Evolutionary conservation across 1,284 basidiomycete species (phyloP).

Genomic region (Ceratobasidium sp.): DNA sequence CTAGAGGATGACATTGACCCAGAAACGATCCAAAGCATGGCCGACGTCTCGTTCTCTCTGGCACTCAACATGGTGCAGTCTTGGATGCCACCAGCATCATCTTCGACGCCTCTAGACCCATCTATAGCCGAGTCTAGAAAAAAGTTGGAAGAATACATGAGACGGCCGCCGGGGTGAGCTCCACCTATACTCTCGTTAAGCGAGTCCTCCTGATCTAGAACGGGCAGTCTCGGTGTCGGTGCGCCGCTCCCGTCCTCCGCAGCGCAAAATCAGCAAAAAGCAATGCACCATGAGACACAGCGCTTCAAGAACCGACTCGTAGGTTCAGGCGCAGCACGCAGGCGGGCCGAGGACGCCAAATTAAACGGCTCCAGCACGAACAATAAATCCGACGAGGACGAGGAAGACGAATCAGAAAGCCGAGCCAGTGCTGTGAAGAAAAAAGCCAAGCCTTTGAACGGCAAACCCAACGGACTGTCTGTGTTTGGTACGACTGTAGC

Average conservation of each 20-base stretch:
- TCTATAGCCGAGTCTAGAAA: conserved; percentile 51
- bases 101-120: conserved; percentile 43
- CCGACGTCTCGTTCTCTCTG: conserved; percentile 78
- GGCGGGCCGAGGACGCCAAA: conserved; percentile 20
- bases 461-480: not conserved
- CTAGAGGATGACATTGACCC: conserved; percentile 38
- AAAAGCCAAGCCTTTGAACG: not conserved
- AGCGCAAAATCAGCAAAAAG: not conserved
- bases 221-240: conserved; percentile 25
- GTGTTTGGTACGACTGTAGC: conserved; percentile 16
- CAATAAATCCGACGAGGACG: not conserved
- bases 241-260: conserved; percentile 17
- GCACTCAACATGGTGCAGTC: conserved; percentile 72
- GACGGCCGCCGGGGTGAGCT: conserved; percentile 68
- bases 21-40: conserved; percentile 53
- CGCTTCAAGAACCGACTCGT: conserved; percentile 33
- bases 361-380: not conserved
- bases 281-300: conserved; percentile 28
- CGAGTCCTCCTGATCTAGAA: not conserved
- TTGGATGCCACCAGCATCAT: conserved; percentile 61
- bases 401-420: conserved; percentile 19
- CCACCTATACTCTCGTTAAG: conserved; percentile 3
- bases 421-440: conserved; percentile 29
- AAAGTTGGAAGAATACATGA: conserved; percentile 69
- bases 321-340: conserved; percentile 28